phyloP scores from a whole-genome alignment of 2,329 filamentous ascomycete species.

The Pestalotiopsis sp. region DNA sequence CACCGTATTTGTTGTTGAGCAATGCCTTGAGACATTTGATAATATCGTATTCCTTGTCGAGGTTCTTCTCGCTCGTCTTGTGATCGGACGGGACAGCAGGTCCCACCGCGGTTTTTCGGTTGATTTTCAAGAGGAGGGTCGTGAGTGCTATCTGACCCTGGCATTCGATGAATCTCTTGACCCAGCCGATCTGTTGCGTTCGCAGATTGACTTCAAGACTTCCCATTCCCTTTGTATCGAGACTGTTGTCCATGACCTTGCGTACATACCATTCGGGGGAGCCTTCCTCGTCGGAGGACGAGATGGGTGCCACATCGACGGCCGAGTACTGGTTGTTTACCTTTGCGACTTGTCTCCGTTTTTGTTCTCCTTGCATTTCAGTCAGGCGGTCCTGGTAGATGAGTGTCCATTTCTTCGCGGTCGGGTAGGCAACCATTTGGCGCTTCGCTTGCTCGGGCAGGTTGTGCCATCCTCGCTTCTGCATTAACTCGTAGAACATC shows the following conservation, averaged over 20 bases:
- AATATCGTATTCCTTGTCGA: slow-evolving; percentile 94
- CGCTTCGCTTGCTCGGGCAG: slow-evolving; percentile 89
- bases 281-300: slow-evolving; percentile 77
- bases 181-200: slow-evolving; percentile 97
- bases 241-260: slow-evolving; percentile 93
- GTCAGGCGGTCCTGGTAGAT: slow-evolving; percentile 93
- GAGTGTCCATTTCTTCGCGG: slow-evolving; percentile 95
- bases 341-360: slow-evolving; percentile 73
- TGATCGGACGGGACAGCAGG: slow-evolving; percentile 62
- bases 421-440: slow-evolving; percentile 94
- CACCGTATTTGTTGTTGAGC: slow-evolving; percentile 99
- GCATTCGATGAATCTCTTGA: slow-evolving; percentile 93
- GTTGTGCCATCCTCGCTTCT: slow-evolving; percentile 96
- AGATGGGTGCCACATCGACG: slow-evolving; percentile 70
- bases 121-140: slow-evolving; percentile 90
- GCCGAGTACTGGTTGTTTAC: slow-evolving; percentile 66
- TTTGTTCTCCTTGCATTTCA: slow-evolving; percentile 93
- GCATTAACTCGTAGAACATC: slow-evolving; percentile 92
- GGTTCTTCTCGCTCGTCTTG: slow-evolving; percentile 69
- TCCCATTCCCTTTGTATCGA: slow-evolving; percentile 86
- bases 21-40: slow-evolving; percentile 95
- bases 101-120: slow-evolving; percentile 77
- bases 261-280: slow-evolving; percentile 98
- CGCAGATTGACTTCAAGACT: slow-evolving; percentile 92
- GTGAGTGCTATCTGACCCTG: slow-evolving; percentile 96